A percentile compares a stretch with the other conserved stretches of the same genome.
Conservation (phyloP, 1,284 basidiomycete genomes). For the Pyrrhoderma noxium region DNA sequence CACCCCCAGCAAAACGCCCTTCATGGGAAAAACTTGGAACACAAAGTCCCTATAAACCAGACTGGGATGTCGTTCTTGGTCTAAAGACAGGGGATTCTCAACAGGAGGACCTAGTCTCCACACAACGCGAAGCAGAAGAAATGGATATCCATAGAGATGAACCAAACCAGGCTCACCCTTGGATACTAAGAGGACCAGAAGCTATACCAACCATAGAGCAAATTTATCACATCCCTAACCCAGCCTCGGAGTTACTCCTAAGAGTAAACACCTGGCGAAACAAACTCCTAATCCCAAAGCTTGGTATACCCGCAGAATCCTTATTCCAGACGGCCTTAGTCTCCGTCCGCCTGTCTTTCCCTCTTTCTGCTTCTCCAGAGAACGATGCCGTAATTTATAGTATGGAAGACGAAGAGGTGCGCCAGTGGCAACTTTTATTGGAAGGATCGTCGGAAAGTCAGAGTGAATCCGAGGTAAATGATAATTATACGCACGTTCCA, state of each 20-base stretch:
- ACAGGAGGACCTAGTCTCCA: constrained; percentile 38
- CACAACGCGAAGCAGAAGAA: constrained; percentile 39
- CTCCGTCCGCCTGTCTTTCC: constrained; percentile 52
- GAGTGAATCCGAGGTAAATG: constrained; percentile 39
- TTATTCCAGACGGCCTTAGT: constrained; percentile 57
- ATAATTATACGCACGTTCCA: neutral
- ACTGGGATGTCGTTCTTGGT: constrained; percentile 59
- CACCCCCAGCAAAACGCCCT: constrained; percentile 77
- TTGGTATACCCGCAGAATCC: constrained; percentile 35
- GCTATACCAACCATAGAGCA: constrained; percentile 38
- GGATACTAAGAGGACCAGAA: constrained; percentile 60
- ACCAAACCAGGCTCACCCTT: constrained; percentile 34
- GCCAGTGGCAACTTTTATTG: constrained; percentile 35
- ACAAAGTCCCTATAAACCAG: constrained; percentile 64
- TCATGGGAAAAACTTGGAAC: constrained; percentile 65
- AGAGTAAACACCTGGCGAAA: constrained; percentile 53
- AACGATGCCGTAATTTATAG: constrained; percentile 68
- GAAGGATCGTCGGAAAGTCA: constrained; percentile 26
- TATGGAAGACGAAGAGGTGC: constrained; percentile 44
- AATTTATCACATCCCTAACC: constrained; percentile 35
- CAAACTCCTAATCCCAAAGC: constrained; percentile 41
- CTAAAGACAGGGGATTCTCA: constrained; percentile 19
- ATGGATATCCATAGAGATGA: constrained; percentile 10
- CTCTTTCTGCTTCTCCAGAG: constrained; percentile 62
- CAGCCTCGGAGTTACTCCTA: constrained; percentile 37